phyloP scores from a whole-genome alignment of 164 flowering plant genomes.

The Chloranthus sessilifolius region DNA sequence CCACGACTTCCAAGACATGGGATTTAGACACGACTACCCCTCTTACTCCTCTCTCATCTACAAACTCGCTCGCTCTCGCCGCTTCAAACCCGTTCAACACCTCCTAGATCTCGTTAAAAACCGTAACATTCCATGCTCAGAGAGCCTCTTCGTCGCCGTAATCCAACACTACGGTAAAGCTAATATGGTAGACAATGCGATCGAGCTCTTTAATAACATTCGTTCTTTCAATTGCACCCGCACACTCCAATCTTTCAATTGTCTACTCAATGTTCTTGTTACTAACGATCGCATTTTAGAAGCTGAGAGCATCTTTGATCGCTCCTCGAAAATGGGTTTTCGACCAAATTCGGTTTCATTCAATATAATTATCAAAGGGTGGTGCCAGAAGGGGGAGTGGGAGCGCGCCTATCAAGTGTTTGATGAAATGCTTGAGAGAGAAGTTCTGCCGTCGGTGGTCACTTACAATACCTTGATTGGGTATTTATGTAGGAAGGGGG shows the following conservation, averaged over 20 bases:
- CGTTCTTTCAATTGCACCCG: slow-evolving; percentile 55
- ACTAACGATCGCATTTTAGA: slow-evolving; percentile 33
- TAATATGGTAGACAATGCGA: slow-evolving; percentile 38
- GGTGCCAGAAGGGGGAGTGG: slow-evolving; percentile 38
- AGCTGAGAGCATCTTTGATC: slow-evolving; percentile 40
- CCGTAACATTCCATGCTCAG: slow-evolving; percentile 45
- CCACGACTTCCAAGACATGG: slow-evolving; percentile 37
- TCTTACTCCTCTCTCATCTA: slow-evolving; percentile 70
- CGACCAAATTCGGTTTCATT: slow-evolving; percentile 55
- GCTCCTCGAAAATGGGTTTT: slow-evolving; percentile 39
- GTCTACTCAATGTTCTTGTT: slow-evolving; percentile 54
- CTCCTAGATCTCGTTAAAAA: slow-evolving; percentile 34
- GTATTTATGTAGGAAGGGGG: slow-evolving; percentile 50
- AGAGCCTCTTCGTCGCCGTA: slow-evolving; percentile 50
- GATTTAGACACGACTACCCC: slow-evolving; percentile 70
- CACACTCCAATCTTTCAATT: slow-evolving; percentile 56
- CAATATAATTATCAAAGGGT: slow-evolving; percentile 65
- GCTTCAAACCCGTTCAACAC: slow-evolving; percentile 47
- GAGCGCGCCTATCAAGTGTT: slow-evolving; percentile 50
- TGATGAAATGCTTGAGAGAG: slow-evolving; percentile 79
- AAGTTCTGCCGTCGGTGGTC: slow-evolving; percentile 54
- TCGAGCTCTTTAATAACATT: slow-evolving; percentile 53
- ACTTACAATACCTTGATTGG: slow-evolving; percentile 72
- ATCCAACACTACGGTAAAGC: slow-evolving; percentile 69
- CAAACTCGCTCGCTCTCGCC: slow-evolving; percentile 57